A percentile compares a stretch with the other conserved stretches of the same genome.
Evolutionary conservation across 139 green algal species (phyloP).

Genomic region (Micractinium sp.): DNA sequence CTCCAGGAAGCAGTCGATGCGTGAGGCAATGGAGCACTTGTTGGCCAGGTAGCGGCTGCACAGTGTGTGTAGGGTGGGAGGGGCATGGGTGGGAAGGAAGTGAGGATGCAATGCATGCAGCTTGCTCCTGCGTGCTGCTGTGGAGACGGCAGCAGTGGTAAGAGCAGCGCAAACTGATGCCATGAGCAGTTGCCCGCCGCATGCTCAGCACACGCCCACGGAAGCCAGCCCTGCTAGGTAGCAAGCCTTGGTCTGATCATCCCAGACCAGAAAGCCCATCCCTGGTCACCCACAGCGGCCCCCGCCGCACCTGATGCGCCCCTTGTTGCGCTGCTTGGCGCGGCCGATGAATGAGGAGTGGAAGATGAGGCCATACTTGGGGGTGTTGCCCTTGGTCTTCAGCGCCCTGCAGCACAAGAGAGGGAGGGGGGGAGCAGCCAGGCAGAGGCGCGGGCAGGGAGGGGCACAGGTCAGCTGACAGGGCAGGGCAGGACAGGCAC

Average conservation of each 20-base stretch:
- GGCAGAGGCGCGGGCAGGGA: neutral
- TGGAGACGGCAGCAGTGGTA: neutral
- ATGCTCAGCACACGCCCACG: no score
- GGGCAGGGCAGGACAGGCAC: neutral
- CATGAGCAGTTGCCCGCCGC: neutral
- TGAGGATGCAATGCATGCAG: neutral
- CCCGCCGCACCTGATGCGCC: constrained; percentile 81
- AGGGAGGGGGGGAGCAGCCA: neutral
- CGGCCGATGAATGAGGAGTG: constrained; percentile 98
- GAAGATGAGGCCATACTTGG: constrained; percentile 99
- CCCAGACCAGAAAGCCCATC: no score
- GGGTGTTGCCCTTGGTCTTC: constrained; percentile 99
- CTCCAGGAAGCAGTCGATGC: constrained; percentile 98
- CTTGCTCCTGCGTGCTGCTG: no score
- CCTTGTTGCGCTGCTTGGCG: constrained; percentile 97
- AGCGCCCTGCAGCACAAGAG: constrained; percentile 74
- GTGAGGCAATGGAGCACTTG: constrained; percentile 97
- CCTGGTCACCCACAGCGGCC: neutral
- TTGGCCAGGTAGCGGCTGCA: constrained; percentile 93
- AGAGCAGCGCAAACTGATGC: neutral
- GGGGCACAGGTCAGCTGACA: no score
- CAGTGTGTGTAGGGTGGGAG: neutral
- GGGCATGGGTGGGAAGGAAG: neutral
- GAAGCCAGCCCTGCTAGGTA: no score
- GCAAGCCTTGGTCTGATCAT: no score